Percentiles rank a stretch among this genome's conserved stretches.
Evolutionary conservation across 2,329 filamentous ascomycete species (phyloP).

Genomic region (Xylariaceae sp.): DNA sequence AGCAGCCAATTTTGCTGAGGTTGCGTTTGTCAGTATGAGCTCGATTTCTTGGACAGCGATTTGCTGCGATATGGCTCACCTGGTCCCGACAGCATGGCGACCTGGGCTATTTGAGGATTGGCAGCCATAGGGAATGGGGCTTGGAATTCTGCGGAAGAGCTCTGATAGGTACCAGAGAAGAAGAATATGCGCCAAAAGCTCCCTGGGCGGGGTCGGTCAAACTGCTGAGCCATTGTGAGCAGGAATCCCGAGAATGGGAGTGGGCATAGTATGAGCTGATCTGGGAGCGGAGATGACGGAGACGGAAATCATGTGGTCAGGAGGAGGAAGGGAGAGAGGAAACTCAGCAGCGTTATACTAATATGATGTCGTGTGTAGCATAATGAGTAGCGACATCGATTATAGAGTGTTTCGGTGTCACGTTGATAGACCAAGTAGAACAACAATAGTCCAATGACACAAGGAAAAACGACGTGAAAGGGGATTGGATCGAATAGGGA

Average conservation of each 20-base stretch:
- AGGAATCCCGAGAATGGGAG: neutral
- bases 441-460: neutral
- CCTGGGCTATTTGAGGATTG: constrained; percentile 14
- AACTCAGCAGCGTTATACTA: neutral
- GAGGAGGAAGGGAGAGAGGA: neutral
- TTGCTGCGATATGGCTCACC: constrained; percentile 32
- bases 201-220: constrained; percentile 3
- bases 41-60: neutral
- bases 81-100: constrained; percentile 34
- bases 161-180: constrained; percentile 9
- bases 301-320: neutral
- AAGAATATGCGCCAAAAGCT: constrained; percentile 19
- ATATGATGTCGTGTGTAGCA: neutral
- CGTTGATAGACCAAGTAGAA: neutral
- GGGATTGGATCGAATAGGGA: neutral
- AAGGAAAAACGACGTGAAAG: neutral
- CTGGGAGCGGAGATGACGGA: neutral
- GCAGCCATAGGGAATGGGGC: constrained; percentile 19
- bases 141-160: constrained; percentile 1
- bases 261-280: neutral
- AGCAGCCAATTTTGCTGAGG: constrained; percentile 59
- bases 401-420: neutral
- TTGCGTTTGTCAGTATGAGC: constrained; percentile 10
- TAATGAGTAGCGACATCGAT: neutral
- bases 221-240: constrained; percentile 23